phyloP scores from a whole-genome alignment of 2,329 filamentous ascomycete genomes.

The Phialophora expanda region DNA sequence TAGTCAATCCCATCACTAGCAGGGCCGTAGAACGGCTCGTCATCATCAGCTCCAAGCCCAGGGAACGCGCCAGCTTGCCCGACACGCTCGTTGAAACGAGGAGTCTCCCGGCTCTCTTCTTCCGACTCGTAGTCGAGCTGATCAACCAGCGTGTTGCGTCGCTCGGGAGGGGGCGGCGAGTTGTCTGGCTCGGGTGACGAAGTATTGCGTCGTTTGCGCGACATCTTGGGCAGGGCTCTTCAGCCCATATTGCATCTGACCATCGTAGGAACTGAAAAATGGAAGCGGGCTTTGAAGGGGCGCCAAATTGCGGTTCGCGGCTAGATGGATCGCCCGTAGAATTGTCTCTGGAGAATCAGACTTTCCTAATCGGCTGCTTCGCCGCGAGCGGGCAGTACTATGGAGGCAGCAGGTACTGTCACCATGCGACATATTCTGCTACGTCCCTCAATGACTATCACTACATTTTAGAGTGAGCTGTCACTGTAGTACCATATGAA shows the following conservation, averaged over 20 bases:
- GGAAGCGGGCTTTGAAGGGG: background rate
- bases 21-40: slow-evolving; percentile 69
- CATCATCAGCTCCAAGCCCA: slow-evolving; percentile 58
- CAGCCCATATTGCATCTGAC: background rate
- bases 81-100: slow-evolving; percentile 66
- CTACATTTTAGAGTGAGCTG: background rate
- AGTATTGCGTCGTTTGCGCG: slow-evolving; percentile 40
- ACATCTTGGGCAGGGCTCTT: slow-evolving; percentile 38
- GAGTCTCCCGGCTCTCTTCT: slow-evolving; percentile 45
- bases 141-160: slow-evolving; percentile 15
- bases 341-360: background rate
- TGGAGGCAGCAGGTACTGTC: background rate
- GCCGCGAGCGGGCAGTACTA: background rate
- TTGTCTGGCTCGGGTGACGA: slow-evolving; percentile 39
- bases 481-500: background rate
- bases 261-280: background rate
- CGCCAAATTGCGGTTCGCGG: background rate
- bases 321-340: background rate
- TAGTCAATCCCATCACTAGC: slow-evolving; percentile 72
- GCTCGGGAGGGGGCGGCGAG: slow-evolving; percentile 23
- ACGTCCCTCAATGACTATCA: background rate
- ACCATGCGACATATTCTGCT: background rate
- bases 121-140: slow-evolving; percentile 42
- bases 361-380: background rate
- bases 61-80: slow-evolving; percentile 76